Percentiles rank a stretch among this genome's conserved stretches.
Conservation (phyloP, 495 filamentous ascomycete species). For the Daldinia concentrica region DNA sequence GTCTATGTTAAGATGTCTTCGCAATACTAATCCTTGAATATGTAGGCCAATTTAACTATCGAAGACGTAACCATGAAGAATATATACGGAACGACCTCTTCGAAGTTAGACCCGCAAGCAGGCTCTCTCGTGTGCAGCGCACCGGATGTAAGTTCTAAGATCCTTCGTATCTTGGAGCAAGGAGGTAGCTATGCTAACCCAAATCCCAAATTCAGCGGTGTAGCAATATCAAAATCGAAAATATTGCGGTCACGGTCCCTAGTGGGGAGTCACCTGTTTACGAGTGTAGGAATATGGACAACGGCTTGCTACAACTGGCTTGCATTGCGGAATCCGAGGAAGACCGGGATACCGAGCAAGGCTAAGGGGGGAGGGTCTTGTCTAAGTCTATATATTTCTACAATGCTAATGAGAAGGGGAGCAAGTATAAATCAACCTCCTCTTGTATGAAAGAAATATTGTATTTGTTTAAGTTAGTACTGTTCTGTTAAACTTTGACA, state of each 20-base stretch:
- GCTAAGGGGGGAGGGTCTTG: not conserved
- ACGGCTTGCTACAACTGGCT: slow-evolving; percentile 23
- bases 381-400: not conserved
- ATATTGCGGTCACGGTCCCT: slow-evolving; percentile 33
- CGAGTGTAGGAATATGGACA: slow-evolving; percentile 38
- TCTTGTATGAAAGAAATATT: too few species aligned
- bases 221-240: slow-evolving; percentile 32
- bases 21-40: not conserved
- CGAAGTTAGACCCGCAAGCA: slow-evolving; percentile 34
- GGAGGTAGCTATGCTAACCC: not conserved
- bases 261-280: slow-evolving; percentile 34
- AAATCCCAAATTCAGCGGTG: slow-evolving; percentile 20
- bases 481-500: too few species aligned
- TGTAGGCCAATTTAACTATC: slow-evolving; percentile 42
- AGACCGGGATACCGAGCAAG: slow-evolving; percentile 27
- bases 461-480: too few species aligned
- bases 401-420: too few species aligned
- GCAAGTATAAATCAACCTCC: too few species aligned
- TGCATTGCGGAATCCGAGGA: slow-evolving; percentile 23
- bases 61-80: slow-evolving; percentile 43
- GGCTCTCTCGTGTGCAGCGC: slow-evolving; percentile 39
- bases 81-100: slow-evolving; percentile 35
- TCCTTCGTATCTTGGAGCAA: not conserved
- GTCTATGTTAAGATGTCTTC: not conserved
- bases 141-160: slow-evolving; percentile 26